Evolutionary conservation across 2,329 filamentous ascomycete genomes (phyloP).

Genomic region (Talaromyces sp.): DNA sequence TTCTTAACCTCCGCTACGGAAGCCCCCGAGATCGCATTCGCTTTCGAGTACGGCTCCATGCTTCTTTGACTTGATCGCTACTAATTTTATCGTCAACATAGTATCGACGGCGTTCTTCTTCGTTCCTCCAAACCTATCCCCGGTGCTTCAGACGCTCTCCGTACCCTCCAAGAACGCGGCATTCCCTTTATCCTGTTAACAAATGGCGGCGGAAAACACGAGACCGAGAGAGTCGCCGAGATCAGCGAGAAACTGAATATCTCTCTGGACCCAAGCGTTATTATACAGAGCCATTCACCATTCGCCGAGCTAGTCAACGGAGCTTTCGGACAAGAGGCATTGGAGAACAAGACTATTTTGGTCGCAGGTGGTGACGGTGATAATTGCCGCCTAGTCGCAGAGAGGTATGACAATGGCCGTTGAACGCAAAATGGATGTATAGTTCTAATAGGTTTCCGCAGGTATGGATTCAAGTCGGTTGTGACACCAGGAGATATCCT

Average conservation of each 20-base stretch:
- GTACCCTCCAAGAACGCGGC: slow-evolving; percentile 66
- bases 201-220: slow-evolving; percentile 86
- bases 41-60: slow-evolving; percentile 40
- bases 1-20: slow-evolving; percentile 30
- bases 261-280: slow-evolving; percentile 62
- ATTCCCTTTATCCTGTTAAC: slow-evolving; percentile 94
- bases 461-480: slow-evolving; percentile 74
- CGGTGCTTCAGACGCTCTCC: slow-evolving; percentile 70
- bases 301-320: slow-evolving; percentile 68
- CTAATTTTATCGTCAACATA: slow-evolving; percentile 30
- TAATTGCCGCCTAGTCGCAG: slow-evolving; percentile 68
- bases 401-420: slow-evolving; percentile 46
- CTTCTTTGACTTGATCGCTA: not conserved
- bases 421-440: not conserved
- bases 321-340: slow-evolving; percentile 50
- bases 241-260: slow-evolving; percentile 65
- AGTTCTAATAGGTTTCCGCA: slow-evolving; percentile 22
- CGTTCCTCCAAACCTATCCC: slow-evolving; percentile 76
- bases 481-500: slow-evolving; percentile 84
- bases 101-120: slow-evolving; percentile 92
- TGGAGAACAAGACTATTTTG: slow-evolving; percentile 65
- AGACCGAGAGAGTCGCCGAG: slow-evolving; percentile 68
- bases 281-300: slow-evolving; percentile 89
- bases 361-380: slow-evolving; percentile 68
- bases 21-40: slow-evolving; percentile 43